Conservation (phyloP, 2,329 filamentous ascomycete genomes). For the Boeremia exigua region DNA sequence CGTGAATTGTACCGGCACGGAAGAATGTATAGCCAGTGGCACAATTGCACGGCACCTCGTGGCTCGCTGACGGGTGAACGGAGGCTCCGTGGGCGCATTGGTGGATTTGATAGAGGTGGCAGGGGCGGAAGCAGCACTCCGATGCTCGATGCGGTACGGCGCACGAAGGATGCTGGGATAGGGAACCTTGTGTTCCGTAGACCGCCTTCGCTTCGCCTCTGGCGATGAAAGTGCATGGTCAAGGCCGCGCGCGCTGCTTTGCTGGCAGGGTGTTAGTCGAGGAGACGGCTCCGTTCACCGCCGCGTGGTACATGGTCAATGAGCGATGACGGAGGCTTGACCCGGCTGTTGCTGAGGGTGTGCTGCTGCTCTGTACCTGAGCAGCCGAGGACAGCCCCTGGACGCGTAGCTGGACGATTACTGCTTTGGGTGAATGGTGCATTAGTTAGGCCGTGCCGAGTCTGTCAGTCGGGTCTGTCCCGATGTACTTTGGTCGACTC, state of each 20-base stretch:
- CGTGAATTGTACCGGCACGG: conserved; percentile 18
- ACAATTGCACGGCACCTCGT: conserved; percentile 15
- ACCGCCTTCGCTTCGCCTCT: conserved; percentile 25
- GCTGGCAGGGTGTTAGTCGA: conserved; percentile 6
- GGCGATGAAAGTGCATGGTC: conserved; percentile 18
- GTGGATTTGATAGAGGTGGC: conserved; percentile 1
- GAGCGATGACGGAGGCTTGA: not conserved
- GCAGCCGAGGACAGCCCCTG: not conserved
- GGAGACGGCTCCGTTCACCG: conserved; percentile 23
- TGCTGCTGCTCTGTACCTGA: not conserved
- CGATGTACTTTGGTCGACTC: not conserved
- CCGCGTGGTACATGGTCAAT: conserved; percentile 8
- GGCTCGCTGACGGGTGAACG: conserved; percentile 9
- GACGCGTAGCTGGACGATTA: not conserved
- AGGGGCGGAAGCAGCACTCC: conserved; percentile 31
- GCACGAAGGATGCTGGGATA: conserved; percentile 20
- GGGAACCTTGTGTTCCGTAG: conserved; percentile 31
- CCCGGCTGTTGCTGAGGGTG: not conserved
- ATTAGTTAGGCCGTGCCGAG: conserved; percentile 6
- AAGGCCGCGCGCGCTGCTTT: conserved; percentile 16
- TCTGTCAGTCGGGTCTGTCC: not conserved
- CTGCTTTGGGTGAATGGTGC: conserved; percentile 12
- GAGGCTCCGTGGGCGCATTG: not conserved
- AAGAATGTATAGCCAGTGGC: conserved; percentile 17
- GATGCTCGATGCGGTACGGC: conserved; percentile 23